Percentiles rank a stretch among this genome's conserved stretches.
Conservation (phyloP, 1,284 basidiomycete species). For the Ustilago sp. region DNA sequence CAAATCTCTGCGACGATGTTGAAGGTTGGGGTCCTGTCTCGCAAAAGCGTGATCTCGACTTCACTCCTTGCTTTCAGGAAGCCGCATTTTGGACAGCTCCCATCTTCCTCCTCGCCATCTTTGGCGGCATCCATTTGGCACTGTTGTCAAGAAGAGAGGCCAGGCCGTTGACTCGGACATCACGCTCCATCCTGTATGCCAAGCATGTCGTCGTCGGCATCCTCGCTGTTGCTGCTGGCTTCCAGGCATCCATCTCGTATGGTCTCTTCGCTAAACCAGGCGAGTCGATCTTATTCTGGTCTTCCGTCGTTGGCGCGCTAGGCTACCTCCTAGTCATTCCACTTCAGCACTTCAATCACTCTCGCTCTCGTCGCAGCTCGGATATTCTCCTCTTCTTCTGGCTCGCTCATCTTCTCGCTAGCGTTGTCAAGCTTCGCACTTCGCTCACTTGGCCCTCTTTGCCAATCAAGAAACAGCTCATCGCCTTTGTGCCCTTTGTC, state of each 20-base stretch:
- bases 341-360: conserved; percentile 76
- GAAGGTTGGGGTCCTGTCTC: conserved; percentile 77
- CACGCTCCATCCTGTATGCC: conserved; percentile 46
- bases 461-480: conserved; percentile 42
- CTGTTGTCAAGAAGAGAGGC: conserved; percentile 25
- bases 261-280: conserved; percentile 42
- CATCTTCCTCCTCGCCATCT: conserved; percentile 52
- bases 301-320: conserved; percentile 20
- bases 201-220: conserved; percentile 73
- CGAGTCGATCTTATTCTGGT: conserved; percentile 52
- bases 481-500: conserved; percentile 54
- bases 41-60: conserved; percentile 77
- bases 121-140: conserved; percentile 44
- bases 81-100: conserved; percentile 66
- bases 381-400: conserved; percentile 84
- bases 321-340: conserved; percentile 65
- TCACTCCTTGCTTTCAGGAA: conserved; percentile 86
- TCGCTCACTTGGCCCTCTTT: conserved; percentile 45
- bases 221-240: conserved; percentile 75
- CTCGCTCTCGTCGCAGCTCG: conserved; percentile 81
- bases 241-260: conserved; percentile 69
- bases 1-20: conserved; percentile 36
- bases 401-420: conserved; percentile 77
- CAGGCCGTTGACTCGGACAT: conserved; percentile 35
- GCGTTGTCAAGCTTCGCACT: conserved; percentile 74